Conservation (phyloP, 441 rosid species). For the Iberis amara region DNA sequence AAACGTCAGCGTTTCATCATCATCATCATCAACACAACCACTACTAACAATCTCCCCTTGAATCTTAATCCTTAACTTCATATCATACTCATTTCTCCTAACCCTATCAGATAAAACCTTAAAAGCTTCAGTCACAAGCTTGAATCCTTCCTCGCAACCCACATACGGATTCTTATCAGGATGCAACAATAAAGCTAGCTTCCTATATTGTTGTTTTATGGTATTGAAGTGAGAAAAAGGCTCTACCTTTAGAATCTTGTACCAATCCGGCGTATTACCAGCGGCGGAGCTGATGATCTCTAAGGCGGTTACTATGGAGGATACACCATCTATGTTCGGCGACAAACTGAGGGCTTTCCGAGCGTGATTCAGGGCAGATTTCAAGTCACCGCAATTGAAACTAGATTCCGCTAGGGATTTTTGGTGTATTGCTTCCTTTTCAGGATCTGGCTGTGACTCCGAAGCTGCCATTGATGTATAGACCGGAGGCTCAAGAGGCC, state of each 20-base stretch:
- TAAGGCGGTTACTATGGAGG: constrained; percentile 63
- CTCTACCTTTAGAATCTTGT: constrained; percentile 70
- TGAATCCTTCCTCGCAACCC: constrained; percentile 84
- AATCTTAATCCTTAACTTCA: constrained; percentile 56
- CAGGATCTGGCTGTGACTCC: constrained; percentile 30
- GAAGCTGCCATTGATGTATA: constrained; percentile 30
- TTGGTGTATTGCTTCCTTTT: constrained; percentile 43
- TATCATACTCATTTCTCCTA: constrained; percentile 68
- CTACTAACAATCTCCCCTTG: constrained; percentile 48
- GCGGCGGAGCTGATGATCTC: constrained; percentile 42
- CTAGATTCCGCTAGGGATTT: constrained; percentile 50
- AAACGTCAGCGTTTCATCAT: constrained; percentile 38
- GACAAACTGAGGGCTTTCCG: constrained; percentile 51
- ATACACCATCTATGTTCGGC: constrained; percentile 52
- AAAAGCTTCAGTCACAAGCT: constrained; percentile 72
- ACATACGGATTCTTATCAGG: constrained; percentile 63
- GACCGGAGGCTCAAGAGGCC: constrained; percentile 6
- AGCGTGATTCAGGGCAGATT: constrained; percentile 56
- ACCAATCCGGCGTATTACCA: constrained; percentile 52
- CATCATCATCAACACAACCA: constrained; percentile 30
- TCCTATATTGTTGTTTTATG: constrained; percentile 66
- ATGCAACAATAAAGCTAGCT: constrained; percentile 54
- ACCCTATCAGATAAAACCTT: constrained; percentile 61
- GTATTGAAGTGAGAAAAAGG: constrained; percentile 65
- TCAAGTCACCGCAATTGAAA: constrained; percentile 42